Evolutionary conservation across 2,329 filamentous ascomycete species (phyloP).

Genomic region (Claviceps pusilla): DNA sequence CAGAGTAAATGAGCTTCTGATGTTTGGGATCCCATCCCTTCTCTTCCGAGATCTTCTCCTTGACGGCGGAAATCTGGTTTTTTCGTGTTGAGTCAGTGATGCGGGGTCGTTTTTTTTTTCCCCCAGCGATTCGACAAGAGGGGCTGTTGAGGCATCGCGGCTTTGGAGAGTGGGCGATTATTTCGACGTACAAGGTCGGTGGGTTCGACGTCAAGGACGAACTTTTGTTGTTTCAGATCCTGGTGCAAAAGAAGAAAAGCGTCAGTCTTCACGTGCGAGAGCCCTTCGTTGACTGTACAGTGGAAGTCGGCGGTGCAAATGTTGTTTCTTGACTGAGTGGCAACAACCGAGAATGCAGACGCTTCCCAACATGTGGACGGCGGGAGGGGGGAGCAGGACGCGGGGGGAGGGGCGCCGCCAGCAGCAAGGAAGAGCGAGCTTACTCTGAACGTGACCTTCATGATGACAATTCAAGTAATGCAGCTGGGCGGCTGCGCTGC

Average conservation of each 20-base stretch:
- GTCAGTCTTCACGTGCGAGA: neutral
- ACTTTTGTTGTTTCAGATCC: constrained; percentile 99
- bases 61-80: constrained; percentile 66
- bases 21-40: constrained; percentile 86
- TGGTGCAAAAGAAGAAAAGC: constrained; percentile 20
- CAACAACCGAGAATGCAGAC: neutral
- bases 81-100: constrained; percentile 4
- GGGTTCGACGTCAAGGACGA: constrained; percentile 86
- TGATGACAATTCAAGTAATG: constrained; percentile 27
- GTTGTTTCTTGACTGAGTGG: neutral
- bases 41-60: constrained; percentile 80
- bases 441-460: constrained; percentile 57
- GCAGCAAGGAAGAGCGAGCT: constrained; percentile 8
- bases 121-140: constrained; percentile 1
- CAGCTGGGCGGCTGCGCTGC: constrained; percentile 15
- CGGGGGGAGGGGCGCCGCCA: neutral
- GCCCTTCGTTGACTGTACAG: neutral
- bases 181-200: constrained; percentile 63
- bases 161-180: constrained; percentile 12
- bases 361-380: neutral
- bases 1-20: constrained; percentile 97
- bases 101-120: neutral
- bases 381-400: neutral
- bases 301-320: neutral
- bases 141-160: constrained; percentile 6